phyloP scores from a whole-genome alignment of 2,329 filamentous ascomycete genomes.

The Camptophora hylomeconis region DNA sequence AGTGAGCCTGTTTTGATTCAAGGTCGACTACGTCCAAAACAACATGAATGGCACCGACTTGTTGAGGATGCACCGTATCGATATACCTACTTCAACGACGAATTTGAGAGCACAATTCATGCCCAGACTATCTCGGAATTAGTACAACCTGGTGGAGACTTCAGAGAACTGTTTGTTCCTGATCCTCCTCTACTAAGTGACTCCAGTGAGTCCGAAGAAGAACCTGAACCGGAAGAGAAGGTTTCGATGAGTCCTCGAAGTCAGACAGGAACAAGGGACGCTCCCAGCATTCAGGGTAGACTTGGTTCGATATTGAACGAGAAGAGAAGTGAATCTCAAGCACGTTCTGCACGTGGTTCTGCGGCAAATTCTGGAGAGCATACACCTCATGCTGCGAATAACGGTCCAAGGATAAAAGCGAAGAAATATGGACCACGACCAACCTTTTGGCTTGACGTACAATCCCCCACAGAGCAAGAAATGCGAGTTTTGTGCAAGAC shows the following conservation, averaged over 20 bases:
- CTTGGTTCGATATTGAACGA: constrained; percentile 4
- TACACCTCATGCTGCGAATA: constrained; percentile 29
- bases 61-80: constrained; percentile 86
- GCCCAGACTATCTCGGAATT: constrained; percentile 91
- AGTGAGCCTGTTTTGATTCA: constrained; percentile 88
- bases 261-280: constrained; percentile 4
- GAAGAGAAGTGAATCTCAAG: too few relatives aligned
- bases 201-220: constrained; percentile 54
- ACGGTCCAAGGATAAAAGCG: constrained; percentile 34
- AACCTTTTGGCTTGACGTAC: constrained; percentile 91
- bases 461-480: constrained; percentile 81
- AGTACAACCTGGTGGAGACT: constrained; percentile 69
- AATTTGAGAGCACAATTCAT: constrained; percentile 90
- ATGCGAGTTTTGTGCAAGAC: constrained; percentile 89
- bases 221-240: too few relatives aligned
- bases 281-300: too few relatives aligned
- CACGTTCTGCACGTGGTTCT: too few relatives aligned
- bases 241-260: too few relatives aligned
- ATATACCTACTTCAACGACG: constrained; percentile 98
- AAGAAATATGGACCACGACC: constrained; percentile 66
- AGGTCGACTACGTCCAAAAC: constrained; percentile 69
- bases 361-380: constrained; percentile 30
- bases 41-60: constrained; percentile 69
- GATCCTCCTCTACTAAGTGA: constrained; percentile 66
- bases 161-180: constrained; percentile 79